Conservation (phyloP, 352 stramenopile genomes). For the Pythium folliculosum region DNA sequence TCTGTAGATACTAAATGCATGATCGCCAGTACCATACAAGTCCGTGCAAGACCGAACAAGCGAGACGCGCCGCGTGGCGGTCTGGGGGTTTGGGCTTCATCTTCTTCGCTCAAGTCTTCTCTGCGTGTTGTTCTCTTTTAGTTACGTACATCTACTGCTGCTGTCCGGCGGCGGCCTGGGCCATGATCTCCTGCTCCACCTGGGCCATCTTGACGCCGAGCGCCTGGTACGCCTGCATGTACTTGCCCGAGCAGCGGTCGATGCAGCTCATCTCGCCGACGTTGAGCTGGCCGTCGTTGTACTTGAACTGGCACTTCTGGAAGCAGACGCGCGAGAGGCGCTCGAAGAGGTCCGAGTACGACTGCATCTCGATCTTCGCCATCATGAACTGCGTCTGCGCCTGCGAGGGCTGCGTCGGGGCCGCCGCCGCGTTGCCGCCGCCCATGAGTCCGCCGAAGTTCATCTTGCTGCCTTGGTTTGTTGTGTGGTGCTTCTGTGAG, state of each 20-base stretch:
- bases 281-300: conserved; percentile 95
- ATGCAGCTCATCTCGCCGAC: conserved; percentile 98
- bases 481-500: neutral
- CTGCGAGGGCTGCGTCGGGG: conserved; percentile 60
- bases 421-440: conserved; percentile 39
- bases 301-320: conserved; percentile 95
- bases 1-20: neutral
- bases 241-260: conserved; percentile 97
- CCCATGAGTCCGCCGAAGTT: conserved; percentile 82
- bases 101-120: neutral
- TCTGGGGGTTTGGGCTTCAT: neutral
- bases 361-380: conserved; percentile 92
- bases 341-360: conserved; percentile 90
- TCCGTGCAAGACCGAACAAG: neutral
- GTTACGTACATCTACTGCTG: conserved; percentile 22
- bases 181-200: conserved; percentile 93
- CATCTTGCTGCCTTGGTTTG: conserved; percentile 38
- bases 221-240: conserved; percentile 96
- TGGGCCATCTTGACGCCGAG: conserved; percentile 95
- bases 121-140: neutral
- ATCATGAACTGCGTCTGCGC: conserved; percentile 70
- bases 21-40: neutral
- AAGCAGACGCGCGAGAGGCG: conserved; percentile 91
- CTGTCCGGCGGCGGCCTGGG: conserved; percentile 50
- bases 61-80: neutral